Conservation (phyloP, 2,329 filamentous ascomycete species). For the Aspergillus spinulosporus region DNA sequence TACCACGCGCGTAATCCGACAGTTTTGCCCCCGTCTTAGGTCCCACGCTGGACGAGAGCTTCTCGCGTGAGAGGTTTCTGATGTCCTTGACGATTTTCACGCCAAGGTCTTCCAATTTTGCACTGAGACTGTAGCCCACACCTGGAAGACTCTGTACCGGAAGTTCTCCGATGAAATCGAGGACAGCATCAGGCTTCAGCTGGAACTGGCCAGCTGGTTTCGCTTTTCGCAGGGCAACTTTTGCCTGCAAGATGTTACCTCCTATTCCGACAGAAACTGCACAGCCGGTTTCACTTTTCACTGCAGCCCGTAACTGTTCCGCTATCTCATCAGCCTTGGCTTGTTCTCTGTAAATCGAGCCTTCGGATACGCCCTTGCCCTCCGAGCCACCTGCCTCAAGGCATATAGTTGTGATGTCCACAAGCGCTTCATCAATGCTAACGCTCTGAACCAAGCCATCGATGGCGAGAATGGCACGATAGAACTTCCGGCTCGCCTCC, state of each 20-base stretch:
- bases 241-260: slow-evolving; percentile 84
- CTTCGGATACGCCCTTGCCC: slow-evolving; percentile 65
- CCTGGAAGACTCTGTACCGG: slow-evolving; percentile 82
- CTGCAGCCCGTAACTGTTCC: slow-evolving; percentile 62
- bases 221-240: slow-evolving; percentile 83
- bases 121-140: slow-evolving; percentile 82
- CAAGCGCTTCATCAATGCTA: slow-evolving; percentile 89
- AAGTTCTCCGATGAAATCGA: slow-evolving; percentile 74
- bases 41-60: slow-evolving; percentile 70
- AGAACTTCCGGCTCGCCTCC: slow-evolving; percentile 83
- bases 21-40: slow-evolving; percentile 91
- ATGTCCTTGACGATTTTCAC: slow-evolving; percentile 82
- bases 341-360: slow-evolving; percentile 74
- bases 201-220: slow-evolving; percentile 94
- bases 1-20: slow-evolving; percentile 85
- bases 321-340: slow-evolving; percentile 74
- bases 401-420: slow-evolving; percentile 77
- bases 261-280: slow-evolving; percentile 92
- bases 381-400: slow-evolving; percentile 65
- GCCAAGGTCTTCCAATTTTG: slow-evolving; percentile 84
- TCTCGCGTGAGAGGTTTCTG: slow-evolving; percentile 73
- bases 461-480: slow-evolving; percentile 75
- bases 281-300: slow-evolving; percentile 76
- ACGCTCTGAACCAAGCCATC: slow-evolving; percentile 91
- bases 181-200: slow-evolving; percentile 75